phyloP scores from a whole-genome alignment of 140 eudicot species.

The Stevia rebaudiana region DNA sequence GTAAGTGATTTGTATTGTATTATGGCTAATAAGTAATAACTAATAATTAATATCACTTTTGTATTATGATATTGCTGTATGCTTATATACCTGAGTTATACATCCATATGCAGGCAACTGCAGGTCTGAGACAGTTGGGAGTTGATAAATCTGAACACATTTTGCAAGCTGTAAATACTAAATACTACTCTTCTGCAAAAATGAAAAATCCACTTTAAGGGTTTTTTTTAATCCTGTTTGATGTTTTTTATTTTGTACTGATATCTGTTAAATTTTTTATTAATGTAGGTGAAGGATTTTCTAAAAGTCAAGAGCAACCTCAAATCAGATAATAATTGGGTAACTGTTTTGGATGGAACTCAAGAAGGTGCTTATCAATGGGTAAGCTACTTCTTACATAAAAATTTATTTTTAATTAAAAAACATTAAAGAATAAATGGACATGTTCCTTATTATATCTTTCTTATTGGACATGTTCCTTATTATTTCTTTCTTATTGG shows the following conservation, averaged over 20 bases:
- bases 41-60: background rate
- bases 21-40: too few species aligned
- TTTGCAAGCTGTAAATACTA: conserved; percentile 65
- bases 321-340: conserved; percentile 42
- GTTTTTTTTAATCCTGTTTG: background rate
- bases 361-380: conserved; percentile 22
- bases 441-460: too few species aligned
- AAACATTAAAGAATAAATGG: too few species aligned
- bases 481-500: background rate
- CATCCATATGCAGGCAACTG: conserved; percentile 72
- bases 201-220: background rate
- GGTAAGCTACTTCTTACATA: conserved; percentile 7
- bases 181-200: conserved; percentile 12
- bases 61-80: conserved; percentile 3
- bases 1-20: conserved; percentile 45
- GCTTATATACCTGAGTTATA: conserved; percentile 3
- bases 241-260: background rate
- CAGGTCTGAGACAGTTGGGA: conserved; percentile 87
- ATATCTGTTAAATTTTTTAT: background rate
- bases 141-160: conserved; percentile 84
- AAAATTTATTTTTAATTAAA: too few species aligned
- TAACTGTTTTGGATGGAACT: conserved; percentile 18
- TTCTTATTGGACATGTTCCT: too few species aligned
- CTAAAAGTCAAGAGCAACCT: conserved; percentile 63
- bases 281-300: conserved; percentile 64